Evolutionary conservation across 768 basidiomycete genomes (phyloP), one percentile per base, ranked within the genome.

Genomic region (Lactarius hengduanensis): DNA sequence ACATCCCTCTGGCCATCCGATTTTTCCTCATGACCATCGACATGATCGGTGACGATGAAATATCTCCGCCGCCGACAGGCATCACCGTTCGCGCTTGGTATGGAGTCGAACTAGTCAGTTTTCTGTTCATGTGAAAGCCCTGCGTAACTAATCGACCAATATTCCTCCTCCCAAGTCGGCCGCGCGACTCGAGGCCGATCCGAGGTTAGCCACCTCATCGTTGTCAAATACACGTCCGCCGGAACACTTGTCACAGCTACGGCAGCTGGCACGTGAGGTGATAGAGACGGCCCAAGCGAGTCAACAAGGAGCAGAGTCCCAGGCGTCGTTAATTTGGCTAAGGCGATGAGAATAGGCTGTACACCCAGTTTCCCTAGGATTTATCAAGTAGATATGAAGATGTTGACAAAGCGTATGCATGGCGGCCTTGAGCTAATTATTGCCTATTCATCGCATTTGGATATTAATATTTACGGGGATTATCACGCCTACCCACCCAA

Each of bases 11-110:
- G 9, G 86, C 94, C 2, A 79, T 93, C 61, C 91, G 91, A 75
- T 87, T 86, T 80, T 94, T 87, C 79, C 83, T 95, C 8, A 80
- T 87, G 36, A 87, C 86, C 0, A 80, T 91, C 13, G 93, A 96
- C 71, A 94, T 94, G 90, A 82, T 81, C 3, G 87, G 88, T 6
- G 86, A 85, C 56, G 80, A 80, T 3, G 78, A 82, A 54, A 77
- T 77, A 4, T 77, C 83, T 32, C 83, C 81, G 10, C 76, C 77
- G 20, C 81, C 80, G 0, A 74, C 78, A 6, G 84, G 83, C 7
- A 77, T 91, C 36, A 82, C 82, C 20, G 78, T 90, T 45, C 79
- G 92, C 32, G 90, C 91, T 8, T 94, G 92, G 93, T 87, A 86
- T 74, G 92, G 92, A 4, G 83, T 92, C 41, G 92, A 93, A 74